Percentiles rank a stretch among this genome's conserved stretches.
phyloP scores from a whole-genome alignment of 129 eudicot species.

The Kitagawia praeruptora region DNA sequence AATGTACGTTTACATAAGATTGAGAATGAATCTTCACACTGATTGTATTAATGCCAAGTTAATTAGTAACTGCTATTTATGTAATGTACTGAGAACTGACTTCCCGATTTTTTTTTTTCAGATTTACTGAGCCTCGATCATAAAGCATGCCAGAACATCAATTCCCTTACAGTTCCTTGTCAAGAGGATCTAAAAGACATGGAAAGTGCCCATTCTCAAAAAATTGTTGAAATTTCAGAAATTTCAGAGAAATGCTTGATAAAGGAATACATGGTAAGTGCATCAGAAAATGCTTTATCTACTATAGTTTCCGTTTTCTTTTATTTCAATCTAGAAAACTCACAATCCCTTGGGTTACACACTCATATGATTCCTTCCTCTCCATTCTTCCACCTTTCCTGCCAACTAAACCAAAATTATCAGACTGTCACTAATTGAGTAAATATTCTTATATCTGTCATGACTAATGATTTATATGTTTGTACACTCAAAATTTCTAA shows the following conservation, averaged over 20 bases:
- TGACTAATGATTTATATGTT: background rate
- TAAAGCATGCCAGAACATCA: conserved; percentile 24
- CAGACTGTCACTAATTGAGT: background rate
- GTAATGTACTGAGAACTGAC: background rate
- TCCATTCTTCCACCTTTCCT: background rate
- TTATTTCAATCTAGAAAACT: background rate
- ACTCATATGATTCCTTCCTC: too few relatives aligned
- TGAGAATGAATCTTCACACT: background rate
- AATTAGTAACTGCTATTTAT: background rate
- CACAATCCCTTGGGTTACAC: background rate
- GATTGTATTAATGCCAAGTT: background rate
- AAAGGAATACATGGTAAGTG: conserved; percentile 40
- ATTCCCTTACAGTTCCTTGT: conserved; percentile 27
- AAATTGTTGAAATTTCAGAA: conserved; percentile 40
- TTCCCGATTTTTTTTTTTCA: conserved; percentile 9
- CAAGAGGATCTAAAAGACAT: conserved; percentile 31
- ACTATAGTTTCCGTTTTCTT: background rate
- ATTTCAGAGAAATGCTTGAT: conserved; percentile 50
- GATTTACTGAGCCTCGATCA: conserved; percentile 32
- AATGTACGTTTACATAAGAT: conserved; percentile 23
- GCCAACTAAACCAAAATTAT: background rate
- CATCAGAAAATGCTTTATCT: conserved; percentile 7
- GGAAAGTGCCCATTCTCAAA: conserved; percentile 34
- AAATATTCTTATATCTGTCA: background rate
- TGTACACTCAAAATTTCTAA: conserved; percentile 4